These are phyloP conservation scores for Meyerozyma athensensis DNA, from an alignment of 1,139 yeast species.

Conservation along the genomic window DNA sequence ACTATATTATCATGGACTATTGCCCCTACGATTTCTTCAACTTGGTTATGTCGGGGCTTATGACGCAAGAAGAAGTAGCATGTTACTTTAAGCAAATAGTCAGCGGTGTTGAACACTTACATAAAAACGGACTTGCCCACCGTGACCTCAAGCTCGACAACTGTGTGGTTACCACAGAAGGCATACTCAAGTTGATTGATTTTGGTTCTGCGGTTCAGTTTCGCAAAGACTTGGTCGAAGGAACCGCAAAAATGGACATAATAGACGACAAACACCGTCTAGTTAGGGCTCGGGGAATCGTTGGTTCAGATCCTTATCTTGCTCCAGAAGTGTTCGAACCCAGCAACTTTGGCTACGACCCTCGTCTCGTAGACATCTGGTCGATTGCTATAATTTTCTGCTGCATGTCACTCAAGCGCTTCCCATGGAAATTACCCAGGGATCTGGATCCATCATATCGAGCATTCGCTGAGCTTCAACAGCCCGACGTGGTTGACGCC, in stretches of 20 bases:
- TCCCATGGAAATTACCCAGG: constrained; percentile 78
- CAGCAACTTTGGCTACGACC: constrained; percentile 50
- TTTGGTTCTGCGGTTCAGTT: constrained; percentile 75
- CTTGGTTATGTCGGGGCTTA: constrained; percentile 67
- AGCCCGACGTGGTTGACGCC: constrained; percentile 6
- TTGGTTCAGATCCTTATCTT: constrained; percentile 77
- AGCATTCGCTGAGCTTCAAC: constrained; percentile 26
- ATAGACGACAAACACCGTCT: constrained; percentile 23
- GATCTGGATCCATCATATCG: constrained; percentile 50
- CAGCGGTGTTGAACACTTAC: constrained; percentile 58
- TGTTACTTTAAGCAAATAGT: constrained; percentile 70
- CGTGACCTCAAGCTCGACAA: constrained; percentile 74
- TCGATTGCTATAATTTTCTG: constrained; percentile 72
- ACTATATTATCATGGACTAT: constrained; percentile 69
- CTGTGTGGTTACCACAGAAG: constrained; percentile 61
- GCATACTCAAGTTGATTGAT: constrained; percentile 67
- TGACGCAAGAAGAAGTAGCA: constrained; percentile 52
- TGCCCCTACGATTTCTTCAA: constrained; percentile 73
- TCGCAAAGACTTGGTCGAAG: constrained; percentile 23
- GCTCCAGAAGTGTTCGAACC: constrained; percentile 69
- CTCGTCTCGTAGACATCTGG: constrained; percentile 74
- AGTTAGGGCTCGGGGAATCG: constrained; percentile 56
- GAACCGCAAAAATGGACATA: constrained; percentile 10
- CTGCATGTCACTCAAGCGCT: constrained; percentile 66
- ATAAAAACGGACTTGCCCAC: constrained; percentile 67